phyloP scores from a whole-genome alignment of 495 filamentous ascomycete species.

The Aspergillus affinis region DNA sequence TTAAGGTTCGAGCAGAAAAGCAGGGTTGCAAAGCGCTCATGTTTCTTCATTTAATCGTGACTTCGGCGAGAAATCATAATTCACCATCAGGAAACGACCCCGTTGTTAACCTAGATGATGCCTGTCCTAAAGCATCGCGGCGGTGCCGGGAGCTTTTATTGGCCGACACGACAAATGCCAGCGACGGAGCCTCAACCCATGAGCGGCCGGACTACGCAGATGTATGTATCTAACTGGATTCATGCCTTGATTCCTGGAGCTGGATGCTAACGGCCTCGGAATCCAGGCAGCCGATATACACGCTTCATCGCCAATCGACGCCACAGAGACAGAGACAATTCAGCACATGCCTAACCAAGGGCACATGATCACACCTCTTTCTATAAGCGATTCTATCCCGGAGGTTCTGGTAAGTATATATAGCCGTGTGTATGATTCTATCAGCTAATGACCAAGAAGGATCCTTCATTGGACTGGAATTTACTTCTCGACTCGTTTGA shows the following conservation, averaged over 20 bases:
- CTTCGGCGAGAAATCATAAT: not conserved
- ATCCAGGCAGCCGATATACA: not conserved
- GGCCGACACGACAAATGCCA: not conserved
- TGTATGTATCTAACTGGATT: not conserved
- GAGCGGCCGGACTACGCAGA: not conserved
- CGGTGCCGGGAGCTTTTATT: conserved; percentile 6
- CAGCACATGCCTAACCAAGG: not conserved
- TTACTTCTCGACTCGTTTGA: not conserved
- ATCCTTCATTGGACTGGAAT: not conserved
- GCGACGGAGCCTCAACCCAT: not conserved
- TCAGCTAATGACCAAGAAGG: not conserved
- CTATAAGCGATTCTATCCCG: not conserved
- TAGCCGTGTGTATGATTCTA: not conserved
- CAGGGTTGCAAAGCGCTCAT: conserved; percentile 11
- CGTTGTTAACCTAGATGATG: not conserved
- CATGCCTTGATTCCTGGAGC: too few relatives aligned
- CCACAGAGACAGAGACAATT: not conserved
- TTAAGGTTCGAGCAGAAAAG: conserved; percentile 15
- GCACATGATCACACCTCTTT: not conserved
- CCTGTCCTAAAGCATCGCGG: conserved; percentile 2
- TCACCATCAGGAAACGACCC: not conserved
- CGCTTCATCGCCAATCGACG: not conserved
- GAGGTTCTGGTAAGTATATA: not conserved
- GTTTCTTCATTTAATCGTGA: conserved; percentile 2
- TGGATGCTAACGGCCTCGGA: not conserved